Evolutionary conservation across 371 early-diverging fungal species (phyloP), one percentile per base, ranked within the genome.

Genomic region (Umbelopsis sp.): DNA sequence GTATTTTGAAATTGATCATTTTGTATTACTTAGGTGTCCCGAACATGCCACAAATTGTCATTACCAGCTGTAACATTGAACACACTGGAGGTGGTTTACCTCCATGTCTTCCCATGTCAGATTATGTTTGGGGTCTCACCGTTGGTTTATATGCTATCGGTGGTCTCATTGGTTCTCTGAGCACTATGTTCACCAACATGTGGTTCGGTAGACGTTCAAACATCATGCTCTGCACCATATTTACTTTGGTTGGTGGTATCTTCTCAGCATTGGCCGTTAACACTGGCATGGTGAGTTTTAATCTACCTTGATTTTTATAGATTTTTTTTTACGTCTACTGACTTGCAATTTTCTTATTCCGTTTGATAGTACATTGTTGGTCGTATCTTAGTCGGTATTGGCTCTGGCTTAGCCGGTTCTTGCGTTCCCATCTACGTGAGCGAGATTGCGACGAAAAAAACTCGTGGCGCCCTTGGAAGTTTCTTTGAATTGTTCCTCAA

Each of bases 381-480:
- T n/a, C 86, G 99, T 50, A 85, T 95, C 69, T 66, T 97, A 38
- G 87, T 89, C 37, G 99, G 99, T 51, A 63, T 97, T 62, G 96
- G 89, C 9, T 85, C 90, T 48, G 98, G 97, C 24, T 84, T 89
- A 78, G 76, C 73, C 14, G 82, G 82, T 16, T 78, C 82, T n/a
- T 80, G 77, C 12, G 77, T 78, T 24, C 77, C 79, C 10, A 83
- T 92, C 65, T 98, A 97, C 76, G 84, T 97, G 35, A 87, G 90
- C 7, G 95, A 96, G 75, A 87, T 98, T 38, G 86, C 96, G 6
- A 93, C 97, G 0, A 78, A 84, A 10, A 80, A 81, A 41, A 79
- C 79, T 63, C 87, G 96, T 29, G 98, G 97, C 44, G 83, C 88
- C 4, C 80, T 94, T 52, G 92, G 82, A 5, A 73, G 70, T 48